phyloP scores from a whole-genome alignment of 2,329 filamentous ascomycete species.

The Talaromyces pinophilus region DNA sequence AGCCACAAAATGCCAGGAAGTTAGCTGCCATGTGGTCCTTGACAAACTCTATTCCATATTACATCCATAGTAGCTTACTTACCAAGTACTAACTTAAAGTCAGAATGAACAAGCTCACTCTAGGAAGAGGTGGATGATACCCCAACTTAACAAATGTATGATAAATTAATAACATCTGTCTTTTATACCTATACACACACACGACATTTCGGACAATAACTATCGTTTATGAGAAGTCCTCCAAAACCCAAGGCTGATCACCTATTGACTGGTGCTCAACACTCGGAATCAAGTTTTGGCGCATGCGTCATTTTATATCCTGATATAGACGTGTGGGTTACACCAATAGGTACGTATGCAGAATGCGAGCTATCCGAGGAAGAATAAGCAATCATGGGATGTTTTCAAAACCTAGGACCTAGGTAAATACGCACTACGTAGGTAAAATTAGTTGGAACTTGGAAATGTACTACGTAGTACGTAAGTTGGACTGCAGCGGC shows the following conservation, averaged over 20 bases:
- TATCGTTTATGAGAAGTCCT: too few species aligned
- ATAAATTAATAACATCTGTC: neutral
- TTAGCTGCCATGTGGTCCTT: neutral
- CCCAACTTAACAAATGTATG: neutral
- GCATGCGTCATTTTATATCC: neutral
- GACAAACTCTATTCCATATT: slow-evolving; percentile 3
- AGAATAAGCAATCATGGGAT: neutral
- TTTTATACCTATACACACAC: neutral
- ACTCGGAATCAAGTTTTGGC: neutral
- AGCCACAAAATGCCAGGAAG: slow-evolving; percentile 1
- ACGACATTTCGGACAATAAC: neutral
- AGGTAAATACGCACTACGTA: neutral
- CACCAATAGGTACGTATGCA: neutral
- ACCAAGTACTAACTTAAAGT: neutral
- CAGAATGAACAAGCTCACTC: too few species aligned
- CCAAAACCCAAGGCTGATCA: neutral
- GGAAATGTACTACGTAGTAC: neutral
- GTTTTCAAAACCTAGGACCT: neutral
- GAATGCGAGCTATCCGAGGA: neutral
- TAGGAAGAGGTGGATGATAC: neutral
- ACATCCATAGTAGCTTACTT: neutral
- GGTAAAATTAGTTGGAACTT: neutral
- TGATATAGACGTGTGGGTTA: neutral
- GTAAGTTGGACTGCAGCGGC: neutral
- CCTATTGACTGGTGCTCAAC: neutral